Evolutionary conservation across 106 monocot species (phyloP).

Genomic region (Dendrobium huoshanense): DNA sequence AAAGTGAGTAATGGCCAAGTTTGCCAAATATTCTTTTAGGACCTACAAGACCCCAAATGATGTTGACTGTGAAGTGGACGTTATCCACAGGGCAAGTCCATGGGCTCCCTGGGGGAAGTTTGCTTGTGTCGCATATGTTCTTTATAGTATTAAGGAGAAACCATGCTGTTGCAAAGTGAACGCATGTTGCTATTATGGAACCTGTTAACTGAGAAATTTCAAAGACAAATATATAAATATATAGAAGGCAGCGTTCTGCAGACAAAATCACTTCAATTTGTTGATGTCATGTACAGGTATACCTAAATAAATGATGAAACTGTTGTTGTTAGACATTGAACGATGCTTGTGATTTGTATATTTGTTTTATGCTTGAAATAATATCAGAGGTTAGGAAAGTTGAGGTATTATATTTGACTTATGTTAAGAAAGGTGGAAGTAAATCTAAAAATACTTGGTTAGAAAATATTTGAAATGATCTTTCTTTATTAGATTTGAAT

Average conservation of each 20-base stretch:
- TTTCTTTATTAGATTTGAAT: no score
- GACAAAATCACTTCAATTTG: background rate
- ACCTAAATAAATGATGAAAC: background rate
- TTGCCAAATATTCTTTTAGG: conserved; percentile 60
- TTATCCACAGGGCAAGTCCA: conserved; percentile 82
- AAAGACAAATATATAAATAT: background rate
- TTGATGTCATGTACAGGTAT: no score
- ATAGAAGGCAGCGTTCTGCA: background rate
- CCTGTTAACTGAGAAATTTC: conserved; percentile 40
- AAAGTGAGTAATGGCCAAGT: conserved; percentile 27
- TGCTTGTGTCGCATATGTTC: conserved; percentile 58
- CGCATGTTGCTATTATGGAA: conserved; percentile 42
- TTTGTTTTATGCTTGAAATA: no score
- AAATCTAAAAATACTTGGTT: no score
- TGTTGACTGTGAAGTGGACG: conserved; percentile 59
- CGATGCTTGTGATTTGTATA: no score
- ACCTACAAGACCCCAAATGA: conserved; percentile 90
- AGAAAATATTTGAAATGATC: no score
- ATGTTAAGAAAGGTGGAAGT: no score
- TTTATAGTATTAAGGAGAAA: conserved; percentile 48
- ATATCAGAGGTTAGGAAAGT: no score
- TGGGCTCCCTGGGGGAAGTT: conserved; percentile 56
- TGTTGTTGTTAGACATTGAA: background rate
- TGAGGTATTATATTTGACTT: no score
- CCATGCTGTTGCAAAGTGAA: conserved; percentile 75